Conservation (phyloP, 768 basidiomycete genomes). For the Rubroboletus satanas region DNA sequence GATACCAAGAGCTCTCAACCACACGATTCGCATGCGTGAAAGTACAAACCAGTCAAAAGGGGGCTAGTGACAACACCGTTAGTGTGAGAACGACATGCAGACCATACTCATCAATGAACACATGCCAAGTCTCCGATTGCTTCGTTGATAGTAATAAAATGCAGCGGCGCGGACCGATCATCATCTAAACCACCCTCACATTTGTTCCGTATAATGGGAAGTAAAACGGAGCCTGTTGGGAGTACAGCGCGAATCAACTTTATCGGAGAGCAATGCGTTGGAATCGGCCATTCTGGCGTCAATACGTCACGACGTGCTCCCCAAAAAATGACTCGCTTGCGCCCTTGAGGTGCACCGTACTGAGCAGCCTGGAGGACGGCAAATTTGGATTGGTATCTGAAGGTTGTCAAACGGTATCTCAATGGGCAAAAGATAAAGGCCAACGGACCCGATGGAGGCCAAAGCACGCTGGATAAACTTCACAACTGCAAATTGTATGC, state of each 20-base stretch:
- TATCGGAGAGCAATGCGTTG: slow-evolving; percentile 50
- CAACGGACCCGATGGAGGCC: slow-evolving; percentile 59
- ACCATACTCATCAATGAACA: slow-evolving; percentile 12
- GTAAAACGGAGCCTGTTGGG: slow-evolving; percentile 41
- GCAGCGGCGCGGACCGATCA: slow-evolving; percentile 56
- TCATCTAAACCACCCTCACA: slow-evolving; percentile 25
- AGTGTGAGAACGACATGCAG: slow-evolving; percentile 2
- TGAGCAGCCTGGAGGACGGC: slow-evolving; percentile 65
- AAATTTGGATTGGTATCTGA: slow-evolving; percentile 59
- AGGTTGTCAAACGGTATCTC: not conserved
- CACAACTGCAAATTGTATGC: slow-evolving; percentile 52
- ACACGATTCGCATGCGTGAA: not conserved
- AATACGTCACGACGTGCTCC: slow-evolving; percentile 55
- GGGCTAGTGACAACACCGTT: slow-evolving; percentile 38
- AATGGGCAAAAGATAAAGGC: not conserved
- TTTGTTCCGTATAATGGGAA: slow-evolving; percentile 43
- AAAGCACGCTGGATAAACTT: slow-evolving; percentile 64
- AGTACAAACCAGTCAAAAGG: slow-evolving; percentile 61
- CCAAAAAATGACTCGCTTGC: slow-evolving; percentile 65
- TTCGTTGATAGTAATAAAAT: slow-evolving; percentile 55
- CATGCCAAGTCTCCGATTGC: slow-evolving; percentile 69
- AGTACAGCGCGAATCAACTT: slow-evolving; percentile 35
- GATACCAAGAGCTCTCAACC: not conserved
- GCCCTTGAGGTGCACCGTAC: slow-evolving; percentile 70
- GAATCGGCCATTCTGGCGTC: slow-evolving; percentile 62